phyloP scores from a whole-genome alignment of 2,329 filamentous ascomycete species.

The Microsporum canis region DNA sequence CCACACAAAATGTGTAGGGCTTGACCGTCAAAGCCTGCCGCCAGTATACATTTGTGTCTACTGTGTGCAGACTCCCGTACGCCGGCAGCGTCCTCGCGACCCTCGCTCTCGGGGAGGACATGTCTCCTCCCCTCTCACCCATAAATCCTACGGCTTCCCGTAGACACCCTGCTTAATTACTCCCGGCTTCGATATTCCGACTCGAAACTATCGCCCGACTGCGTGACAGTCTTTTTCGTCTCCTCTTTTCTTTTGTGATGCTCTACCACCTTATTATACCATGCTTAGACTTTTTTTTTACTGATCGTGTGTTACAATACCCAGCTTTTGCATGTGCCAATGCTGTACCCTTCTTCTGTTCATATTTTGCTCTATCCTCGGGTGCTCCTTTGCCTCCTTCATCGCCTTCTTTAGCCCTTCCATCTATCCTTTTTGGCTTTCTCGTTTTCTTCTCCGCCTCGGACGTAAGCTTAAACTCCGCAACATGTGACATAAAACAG shows the following conservation, averaged over 20 bases:
- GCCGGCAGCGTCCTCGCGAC: conserved; percentile 17
- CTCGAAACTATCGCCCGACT: neutral
- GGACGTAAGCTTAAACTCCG: neutral
- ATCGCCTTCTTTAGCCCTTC: neutral
- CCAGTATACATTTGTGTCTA: conserved; percentile 43
- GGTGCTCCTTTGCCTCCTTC: neutral
- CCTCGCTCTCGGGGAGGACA: conserved; percentile 11
- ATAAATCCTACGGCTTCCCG: conserved; percentile 17
- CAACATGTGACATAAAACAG: neutral
- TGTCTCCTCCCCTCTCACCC: conserved; percentile 18
- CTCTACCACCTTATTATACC: neutral
- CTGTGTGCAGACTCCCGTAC: conserved; percentile 32
- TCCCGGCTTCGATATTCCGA: neutral
- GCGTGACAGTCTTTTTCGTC: neutral
- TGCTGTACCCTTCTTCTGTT: neutral
- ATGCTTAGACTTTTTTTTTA: neutral
- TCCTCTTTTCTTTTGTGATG: neutral
- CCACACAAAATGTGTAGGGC: conserved; percentile 48
- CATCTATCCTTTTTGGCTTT: neutral
- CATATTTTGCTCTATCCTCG: neutral
- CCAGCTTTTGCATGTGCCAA: neutral
- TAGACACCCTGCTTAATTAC: neutral
- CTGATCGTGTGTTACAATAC: neutral
- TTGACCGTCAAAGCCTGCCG: conserved; percentile 38
- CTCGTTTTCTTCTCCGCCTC: neutral